Percentiles rank a stretch among this genome's conserved stretches.
These are phyloP conservation scores for Cladosporium velox DNA, from an alignment of 2,329 filamentous ascomycete genomes.

Conservation along the genomic window DNA sequence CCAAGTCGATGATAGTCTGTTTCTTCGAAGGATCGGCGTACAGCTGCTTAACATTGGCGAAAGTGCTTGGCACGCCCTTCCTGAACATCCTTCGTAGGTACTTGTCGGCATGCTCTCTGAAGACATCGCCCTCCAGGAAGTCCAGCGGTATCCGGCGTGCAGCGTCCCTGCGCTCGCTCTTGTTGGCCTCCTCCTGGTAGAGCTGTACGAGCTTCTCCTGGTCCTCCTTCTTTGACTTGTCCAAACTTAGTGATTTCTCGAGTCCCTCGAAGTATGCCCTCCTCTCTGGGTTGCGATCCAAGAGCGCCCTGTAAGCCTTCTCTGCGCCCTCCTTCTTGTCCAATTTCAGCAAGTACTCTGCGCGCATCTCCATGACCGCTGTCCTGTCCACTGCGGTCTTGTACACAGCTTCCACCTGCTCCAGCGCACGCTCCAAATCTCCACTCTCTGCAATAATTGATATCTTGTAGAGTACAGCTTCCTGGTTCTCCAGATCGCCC, in stretches of 20 bases:
- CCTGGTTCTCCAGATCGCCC: conserved; percentile 86
- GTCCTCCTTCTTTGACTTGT: conserved; percentile 61
- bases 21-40: conserved; percentile 80
- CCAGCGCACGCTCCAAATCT: conserved; percentile 77
- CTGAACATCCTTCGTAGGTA: conserved; percentile 85
- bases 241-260: conserved; percentile 67
- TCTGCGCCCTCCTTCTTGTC: conserved; percentile 77
- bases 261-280: conserved; percentile 82
- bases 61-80: conserved; percentile 92
- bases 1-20: conserved; percentile 71
- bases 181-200: conserved; percentile 80
- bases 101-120: conserved; percentile 71
- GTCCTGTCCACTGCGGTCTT: conserved; percentile 82
- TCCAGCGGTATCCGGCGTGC: conserved; percentile 84
- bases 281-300: conserved; percentile 87
- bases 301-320: conserved; percentile 74
- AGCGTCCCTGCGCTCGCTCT: conserved; percentile 81
- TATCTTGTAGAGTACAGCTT: conserved; percentile 94
- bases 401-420: conserved; percentile 77
- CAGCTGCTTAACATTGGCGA: conserved; percentile 93
- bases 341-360: conserved; percentile 79
- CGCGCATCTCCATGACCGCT: conserved; percentile 80
- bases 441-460: conserved; percentile 87
- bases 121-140: conserved; percentile 81
- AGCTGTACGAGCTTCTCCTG: conserved; percentile 72